Evolutionary conservation across 1,284 basidiomycete species (phyloP).

Genomic region (Abortiporus biennis): DNA sequence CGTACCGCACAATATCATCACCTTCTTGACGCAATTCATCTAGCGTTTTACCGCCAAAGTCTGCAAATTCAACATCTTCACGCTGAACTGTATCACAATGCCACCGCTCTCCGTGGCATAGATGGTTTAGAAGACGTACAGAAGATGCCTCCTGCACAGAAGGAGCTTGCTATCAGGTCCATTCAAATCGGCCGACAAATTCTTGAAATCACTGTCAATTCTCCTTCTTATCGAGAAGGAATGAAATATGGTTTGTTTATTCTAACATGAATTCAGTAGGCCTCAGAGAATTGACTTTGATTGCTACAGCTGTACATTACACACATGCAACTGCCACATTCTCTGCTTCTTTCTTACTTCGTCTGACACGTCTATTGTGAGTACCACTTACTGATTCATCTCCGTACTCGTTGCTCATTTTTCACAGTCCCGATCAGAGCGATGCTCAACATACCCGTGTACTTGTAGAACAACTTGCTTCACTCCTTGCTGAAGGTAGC

Average conservation of each 20-base stretch:
- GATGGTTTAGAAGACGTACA: slow-evolving; percentile 73
- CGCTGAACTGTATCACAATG: slow-evolving; percentile 77
- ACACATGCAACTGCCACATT: slow-evolving; percentile 92
- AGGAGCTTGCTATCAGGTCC: slow-evolving; percentile 64
- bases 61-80: slow-evolving; percentile 76
- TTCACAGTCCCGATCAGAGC: slow-evolving; percentile 72
- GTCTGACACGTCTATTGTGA: slow-evolving; percentile 81
- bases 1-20: neutral
- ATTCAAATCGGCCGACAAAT: slow-evolving; percentile 65
- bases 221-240: slow-evolving; percentile 78
- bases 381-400: slow-evolving; percentile 20
- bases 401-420: slow-evolving; percentile 1
- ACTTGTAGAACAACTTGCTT: slow-evolving; percentile 75
- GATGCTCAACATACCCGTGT: slow-evolving; percentile 69
- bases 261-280: slow-evolving; percentile 6
- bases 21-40: slow-evolving; percentile 8
- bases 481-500: slow-evolving; percentile 70
- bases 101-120: slow-evolving; percentile 69
- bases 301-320: slow-evolving; percentile 76
- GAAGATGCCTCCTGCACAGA: slow-evolving; percentile 65
- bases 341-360: slow-evolving; percentile 82
- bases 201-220: slow-evolving; percentile 70
- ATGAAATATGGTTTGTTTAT: slow-evolving; percentile 74
- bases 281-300: slow-evolving; percentile 17
- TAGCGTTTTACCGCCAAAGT: slow-evolving; percentile 80